Evolutionary conservation across 148 eudicot genomes (phyloP).

Genomic region (Rhododendron ferrugineum): DNA sequence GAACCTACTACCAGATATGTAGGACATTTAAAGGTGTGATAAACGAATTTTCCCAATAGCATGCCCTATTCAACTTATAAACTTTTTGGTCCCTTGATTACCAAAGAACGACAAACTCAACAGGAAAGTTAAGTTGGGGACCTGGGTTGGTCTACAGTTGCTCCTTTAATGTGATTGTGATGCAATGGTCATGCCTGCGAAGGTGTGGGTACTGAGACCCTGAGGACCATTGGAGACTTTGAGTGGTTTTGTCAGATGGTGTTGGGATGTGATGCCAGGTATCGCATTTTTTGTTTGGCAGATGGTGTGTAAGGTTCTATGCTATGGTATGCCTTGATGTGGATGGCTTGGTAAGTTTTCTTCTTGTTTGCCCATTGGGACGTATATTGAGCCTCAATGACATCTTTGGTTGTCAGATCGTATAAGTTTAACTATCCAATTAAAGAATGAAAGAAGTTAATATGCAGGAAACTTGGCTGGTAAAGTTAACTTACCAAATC

Average conservation of each 20-base stretch:
- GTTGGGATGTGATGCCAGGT: background rate
- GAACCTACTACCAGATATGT: background rate
- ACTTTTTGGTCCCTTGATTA: background rate
- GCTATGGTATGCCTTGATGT: background rate
- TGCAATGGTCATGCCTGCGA: background rate
- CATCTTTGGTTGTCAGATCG: background rate
- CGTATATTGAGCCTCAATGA: background rate
- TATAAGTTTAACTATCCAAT: background rate
- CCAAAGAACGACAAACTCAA: background rate
- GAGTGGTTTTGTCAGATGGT: background rate
- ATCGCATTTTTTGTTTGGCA: background rate
- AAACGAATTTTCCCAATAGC: background rate
- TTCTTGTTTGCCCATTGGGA: background rate
- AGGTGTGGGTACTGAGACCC: background rate
- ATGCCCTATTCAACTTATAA: background rate
- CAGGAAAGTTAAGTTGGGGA: background rate
- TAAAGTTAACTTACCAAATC: constrained; percentile 38
- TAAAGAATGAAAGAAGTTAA: background rate
- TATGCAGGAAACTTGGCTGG: too few relatives aligned
- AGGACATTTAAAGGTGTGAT: background rate
- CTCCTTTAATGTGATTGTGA: background rate
- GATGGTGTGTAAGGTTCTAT: background rate
- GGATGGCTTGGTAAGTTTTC: background rate
- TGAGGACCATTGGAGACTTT: background rate
- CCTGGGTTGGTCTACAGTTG: background rate